Evolutionary conservation across 2,329 filamentous ascomycete species (phyloP).

Genomic region (Fusarium newnesense): DNA sequence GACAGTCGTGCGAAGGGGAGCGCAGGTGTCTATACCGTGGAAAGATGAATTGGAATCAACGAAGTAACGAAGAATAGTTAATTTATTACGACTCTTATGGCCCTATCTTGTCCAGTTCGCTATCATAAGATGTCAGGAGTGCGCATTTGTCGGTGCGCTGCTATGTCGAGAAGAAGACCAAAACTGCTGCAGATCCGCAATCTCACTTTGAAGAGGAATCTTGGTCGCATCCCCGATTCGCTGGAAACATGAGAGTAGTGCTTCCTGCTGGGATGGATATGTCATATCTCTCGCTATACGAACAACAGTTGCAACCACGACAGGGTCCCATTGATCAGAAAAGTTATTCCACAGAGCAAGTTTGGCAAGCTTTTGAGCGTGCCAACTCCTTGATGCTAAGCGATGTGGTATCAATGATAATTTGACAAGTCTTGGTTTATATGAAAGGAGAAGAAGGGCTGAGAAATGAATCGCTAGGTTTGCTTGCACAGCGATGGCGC

Average conservation of each 20-base stretch:
- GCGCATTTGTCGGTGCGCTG: constrained; percentile 1
- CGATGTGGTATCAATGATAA: constrained; percentile 4
- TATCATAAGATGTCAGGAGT: not conserved
- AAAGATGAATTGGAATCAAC: constrained; percentile 5
- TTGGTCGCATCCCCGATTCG: constrained; percentile 14
- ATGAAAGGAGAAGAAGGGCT: constrained; percentile 1
- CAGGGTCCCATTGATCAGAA: constrained; percentile 48
- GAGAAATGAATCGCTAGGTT: constrained; percentile 11
- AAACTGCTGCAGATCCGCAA: constrained; percentile 13
- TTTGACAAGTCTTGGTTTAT: constrained; percentile 9
- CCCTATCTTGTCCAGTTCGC: no score
- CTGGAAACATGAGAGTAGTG: constrained; percentile 10
- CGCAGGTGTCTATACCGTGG: constrained; percentile 22
- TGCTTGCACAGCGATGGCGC: constrained; percentile 6
- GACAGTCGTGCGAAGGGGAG: constrained; percentile 10
- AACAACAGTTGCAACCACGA: constrained; percentile 43
- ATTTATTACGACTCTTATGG: not conserved
- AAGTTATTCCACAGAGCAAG: constrained; percentile 45
- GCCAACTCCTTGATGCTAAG: constrained; percentile 30
- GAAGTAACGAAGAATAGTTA: not conserved
- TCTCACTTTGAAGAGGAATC: constrained; percentile 3
- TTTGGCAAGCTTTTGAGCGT: constrained; percentile 46
- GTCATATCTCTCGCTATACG: constrained; percentile 38
- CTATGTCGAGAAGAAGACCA: constrained; percentile 17
- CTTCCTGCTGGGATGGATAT: constrained; percentile 13